Evolutionary conservation across 768 basidiomycete genomes (phyloP).

Genomic region (Hirschioporus abietinus): DNA sequence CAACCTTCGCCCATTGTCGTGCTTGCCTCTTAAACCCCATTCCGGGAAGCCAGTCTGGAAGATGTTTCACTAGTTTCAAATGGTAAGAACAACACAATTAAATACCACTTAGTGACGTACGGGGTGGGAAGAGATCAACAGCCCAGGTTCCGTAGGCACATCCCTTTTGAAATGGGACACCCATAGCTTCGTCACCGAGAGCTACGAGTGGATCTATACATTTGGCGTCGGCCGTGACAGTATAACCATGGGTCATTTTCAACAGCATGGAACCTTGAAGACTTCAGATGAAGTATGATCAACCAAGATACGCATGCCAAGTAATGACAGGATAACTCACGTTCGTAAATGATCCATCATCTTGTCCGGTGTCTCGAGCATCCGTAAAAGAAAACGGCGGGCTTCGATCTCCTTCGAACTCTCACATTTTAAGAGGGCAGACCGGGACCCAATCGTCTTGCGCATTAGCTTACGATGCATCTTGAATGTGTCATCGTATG

Average conservation of each 20-base stretch:
- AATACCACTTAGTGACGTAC: conserved; percentile 17
- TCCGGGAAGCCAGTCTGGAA: conserved; percentile 19
- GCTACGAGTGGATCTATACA: conserved; percentile 33
- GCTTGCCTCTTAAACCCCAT: conserved; percentile 12
- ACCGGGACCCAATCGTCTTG: background rate
- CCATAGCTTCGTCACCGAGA: conserved; percentile 19
- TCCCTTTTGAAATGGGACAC: conserved; percentile 17
- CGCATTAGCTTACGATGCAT: background rate
- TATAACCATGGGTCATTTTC: conserved; percentile 24
- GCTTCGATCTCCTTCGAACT: background rate
- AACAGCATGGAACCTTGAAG: conserved; percentile 23
- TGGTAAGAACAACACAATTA: background rate
- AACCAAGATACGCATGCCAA: background rate
- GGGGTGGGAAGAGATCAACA: conserved; percentile 25
- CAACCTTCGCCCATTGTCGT: background rate
- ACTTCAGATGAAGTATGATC: conserved; percentile 12
- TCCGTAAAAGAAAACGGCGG: background rate
- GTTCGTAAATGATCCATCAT: conserved; percentile 14
- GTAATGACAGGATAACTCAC: conserved; percentile 8
- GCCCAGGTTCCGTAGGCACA: conserved; percentile 29
- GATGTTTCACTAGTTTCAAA: conserved; percentile 10
- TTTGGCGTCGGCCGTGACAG: conserved; percentile 12
- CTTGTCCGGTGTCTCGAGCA: background rate
- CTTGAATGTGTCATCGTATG: background rate
- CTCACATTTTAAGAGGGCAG: background rate